Percentiles rank a stretch among this genome's conserved stretches.
Conservation (phyloP, 2,329 filamentous ascomycete genomes). For the Penicillium verrucosum region DNA sequence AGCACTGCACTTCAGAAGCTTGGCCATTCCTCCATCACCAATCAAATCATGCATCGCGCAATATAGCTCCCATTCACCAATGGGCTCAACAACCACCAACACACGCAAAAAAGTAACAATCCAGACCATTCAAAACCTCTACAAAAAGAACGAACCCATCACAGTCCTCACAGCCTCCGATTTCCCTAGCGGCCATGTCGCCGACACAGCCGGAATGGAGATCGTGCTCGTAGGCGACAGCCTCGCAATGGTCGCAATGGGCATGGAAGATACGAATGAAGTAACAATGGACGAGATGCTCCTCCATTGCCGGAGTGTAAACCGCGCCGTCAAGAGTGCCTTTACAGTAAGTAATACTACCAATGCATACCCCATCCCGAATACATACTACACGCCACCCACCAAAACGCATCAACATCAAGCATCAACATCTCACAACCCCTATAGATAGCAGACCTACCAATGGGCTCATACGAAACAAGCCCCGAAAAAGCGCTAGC, state of each 20-base stretch:
- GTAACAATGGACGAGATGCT: constrained; percentile 93
- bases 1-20: background rate
- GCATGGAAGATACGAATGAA: constrained; percentile 93
- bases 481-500: constrained; percentile 78
- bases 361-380: background rate
- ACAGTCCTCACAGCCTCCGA: constrained; percentile 92
- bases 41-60: constrained; percentile 29
- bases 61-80: constrained; percentile 79
- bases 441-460: constrained; percentile 75
- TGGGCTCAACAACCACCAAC: constrained; percentile 28
- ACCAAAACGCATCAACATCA: background rate
- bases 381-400: background rate
- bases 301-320: constrained; percentile 83
- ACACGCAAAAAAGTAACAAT: constrained; percentile 80
- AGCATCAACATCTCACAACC: background rate
- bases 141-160: constrained; percentile 79
- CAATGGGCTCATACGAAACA: constrained; percentile 94
- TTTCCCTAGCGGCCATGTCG: constrained; percentile 86
- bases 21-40: background rate
- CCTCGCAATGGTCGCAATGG: constrained; percentile 91
- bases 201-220: constrained; percentile 88
- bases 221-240: constrained; percentile 88
- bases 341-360: constrained; percentile 67
- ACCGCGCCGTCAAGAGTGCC: constrained; percentile 72
- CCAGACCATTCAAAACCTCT: constrained; percentile 69